Evolutionary conservation across 768 basidiomycete genomes (phyloP).

Genomic region (Phlebiopsis gigantea): DNA sequence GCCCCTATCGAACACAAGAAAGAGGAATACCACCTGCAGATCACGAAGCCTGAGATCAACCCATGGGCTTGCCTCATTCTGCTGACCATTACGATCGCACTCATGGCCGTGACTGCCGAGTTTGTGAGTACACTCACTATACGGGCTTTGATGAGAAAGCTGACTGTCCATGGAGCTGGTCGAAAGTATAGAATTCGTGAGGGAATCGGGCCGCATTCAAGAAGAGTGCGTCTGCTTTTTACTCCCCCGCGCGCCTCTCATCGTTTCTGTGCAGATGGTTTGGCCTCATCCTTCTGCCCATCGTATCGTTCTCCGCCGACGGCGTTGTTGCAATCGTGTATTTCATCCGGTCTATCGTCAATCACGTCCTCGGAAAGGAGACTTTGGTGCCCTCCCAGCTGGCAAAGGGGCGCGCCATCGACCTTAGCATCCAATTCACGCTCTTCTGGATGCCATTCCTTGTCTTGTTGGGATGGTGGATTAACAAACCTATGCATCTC

Average conservation of each 20-base stretch:
- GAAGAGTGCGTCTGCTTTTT: constrained; percentile 40
- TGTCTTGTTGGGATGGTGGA: constrained; percentile 66
- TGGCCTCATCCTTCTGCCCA: constrained; percentile 64
- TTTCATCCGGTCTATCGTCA: constrained; percentile 43
- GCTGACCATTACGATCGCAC: constrained; percentile 44
- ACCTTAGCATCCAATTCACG: constrained; percentile 72
- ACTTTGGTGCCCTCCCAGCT: constrained; percentile 46
- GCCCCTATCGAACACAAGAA: constrained; percentile 28
- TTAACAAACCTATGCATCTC: constrained; percentile 50
- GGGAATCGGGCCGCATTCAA: constrained; percentile 35
- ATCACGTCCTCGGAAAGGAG: constrained; percentile 34
- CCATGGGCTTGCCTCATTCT: constrained; percentile 57
- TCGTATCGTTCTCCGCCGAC: constrained; percentile 72
- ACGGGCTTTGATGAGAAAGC: too few relatives aligned
- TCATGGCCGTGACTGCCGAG: constrained; percentile 70
- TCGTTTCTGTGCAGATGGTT: constrained; percentile 47
- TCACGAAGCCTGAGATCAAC: constrained; percentile 52
- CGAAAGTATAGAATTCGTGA: constrained; percentile 55
- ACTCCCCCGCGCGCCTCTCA: not conserved
- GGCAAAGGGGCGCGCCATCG: constrained; percentile 66
- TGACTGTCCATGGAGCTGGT: constrained; percentile 62
- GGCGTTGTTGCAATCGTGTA: constrained; percentile 55
- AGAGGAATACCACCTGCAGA: constrained; percentile 35
- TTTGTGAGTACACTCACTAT: constrained; percentile 52
- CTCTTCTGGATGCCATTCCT: constrained; percentile 78